Base-by-base conservation (phyloP, 2,329 filamentous ascomycete species). In the Curvularia eragrostidis region DNA sequence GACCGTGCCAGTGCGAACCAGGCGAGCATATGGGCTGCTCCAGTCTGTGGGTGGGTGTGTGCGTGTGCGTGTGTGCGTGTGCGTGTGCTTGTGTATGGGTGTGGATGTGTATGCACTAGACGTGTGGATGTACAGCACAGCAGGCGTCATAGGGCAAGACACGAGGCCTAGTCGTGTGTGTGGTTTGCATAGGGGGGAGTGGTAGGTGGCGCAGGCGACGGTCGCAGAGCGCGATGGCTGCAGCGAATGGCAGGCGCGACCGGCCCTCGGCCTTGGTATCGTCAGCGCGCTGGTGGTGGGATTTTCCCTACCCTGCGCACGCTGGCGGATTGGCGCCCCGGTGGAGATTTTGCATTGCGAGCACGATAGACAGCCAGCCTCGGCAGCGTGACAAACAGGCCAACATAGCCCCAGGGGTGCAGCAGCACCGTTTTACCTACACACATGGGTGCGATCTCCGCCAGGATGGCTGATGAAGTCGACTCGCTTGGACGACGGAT, bases 381-480 rank as follows among this genome's bases (percentile, higher is more conserved):
- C 26, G 54, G 54, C 54, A 38, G 54, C 42, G 39, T 53, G 54
- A 42, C 23, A n/a, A 21, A 52, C 49, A 48, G 28, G 48, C 24
- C 48, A 42, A 47, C 42, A 56, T 48, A 26, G 28, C 28, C 23
- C 21, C 48, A 47, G 54, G 54, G 48, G 48, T 18, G 54, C 42
- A 39, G 43, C 43, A 46, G 39, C 52, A 42, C 54, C 48, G 54
- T 42, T 53, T 52, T 26, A 34, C 42, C 48, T 52, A 32, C 26
- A 52, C 53, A 41, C 47, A 56, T 57, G 36, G 3, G 55, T 39
- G 41, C 12, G 51, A 58, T 58, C 32, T 58, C 30, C 51, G 28
- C 51, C 51, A 30, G 55, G 55, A 46, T 58, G 13, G 15, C 19
- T 46, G 51, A 46, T 49, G 38, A 54, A 32, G 51, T 34, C 30